Base-by-base conservation (phyloP, 73 alveolate genomes). In the Paramecium sonneborni region DNA sequence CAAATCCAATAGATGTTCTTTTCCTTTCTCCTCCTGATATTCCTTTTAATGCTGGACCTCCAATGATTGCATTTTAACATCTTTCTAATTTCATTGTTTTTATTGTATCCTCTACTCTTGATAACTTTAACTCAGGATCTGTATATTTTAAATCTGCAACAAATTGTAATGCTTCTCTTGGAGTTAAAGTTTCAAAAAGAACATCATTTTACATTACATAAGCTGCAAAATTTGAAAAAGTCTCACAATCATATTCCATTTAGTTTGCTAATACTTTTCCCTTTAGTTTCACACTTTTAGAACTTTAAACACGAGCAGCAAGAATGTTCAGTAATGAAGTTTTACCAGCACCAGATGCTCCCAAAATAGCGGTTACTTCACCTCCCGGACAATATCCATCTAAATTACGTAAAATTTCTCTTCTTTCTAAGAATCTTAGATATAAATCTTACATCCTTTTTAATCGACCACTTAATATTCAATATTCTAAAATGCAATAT, bases 11-110 rank as follows among this genome's bases (percentile, higher is more conserved):
- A 3, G 99, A 97, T 26, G 98, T 95, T 55, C 99, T 85, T 88
- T 98, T 98, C 92, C 98, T 94, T 86, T 98, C 99, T 79, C 99
- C 99, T 24, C 99, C 99, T 6, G 99, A 96, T 32, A 98, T 95
- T 52, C 99, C 99, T 92, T 97, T 97, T 6, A 94, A 85, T 35
- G 94, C 76, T 26, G 95, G 93, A 39, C 98, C 99, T 20, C 99
- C 99, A 24, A 97, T 94, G 39, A 87, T 89, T 20, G 98, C 93
- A 85, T 97, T 94, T 76, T 92, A 69, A 24, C 94, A 88, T 26
- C 74, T 88, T 70, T 88, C 94, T 18, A 88, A 82, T 39, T 88
- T 39, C 44, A 88, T 35, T 44, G 46, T 70, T 26, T 62, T 88
- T 8, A 88, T 88, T 12, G 87, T 43, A 21, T 88, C 94, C 5